Evolutionary conservation across 2,329 filamentous ascomycete species (phyloP).

Genomic region (Colletotrichum abscissum): DNA sequence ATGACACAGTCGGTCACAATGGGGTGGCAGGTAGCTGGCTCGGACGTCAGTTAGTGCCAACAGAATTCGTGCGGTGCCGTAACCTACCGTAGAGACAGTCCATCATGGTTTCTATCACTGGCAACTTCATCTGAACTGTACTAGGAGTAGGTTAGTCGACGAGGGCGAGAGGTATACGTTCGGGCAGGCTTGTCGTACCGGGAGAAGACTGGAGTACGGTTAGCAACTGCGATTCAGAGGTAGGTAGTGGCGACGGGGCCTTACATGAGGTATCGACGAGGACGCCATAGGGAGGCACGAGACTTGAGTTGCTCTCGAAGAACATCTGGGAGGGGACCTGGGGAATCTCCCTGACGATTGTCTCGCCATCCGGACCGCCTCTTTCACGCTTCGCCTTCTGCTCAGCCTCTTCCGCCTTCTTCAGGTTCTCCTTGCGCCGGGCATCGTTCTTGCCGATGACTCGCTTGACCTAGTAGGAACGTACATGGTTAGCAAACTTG

Average conservation of each 20-base stretch:
- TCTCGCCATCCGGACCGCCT: constrained; percentile 63
- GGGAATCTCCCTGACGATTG: constrained; percentile 69
- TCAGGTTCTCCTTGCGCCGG: constrained; percentile 83
- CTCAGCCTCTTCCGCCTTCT: constrained; percentile 67
- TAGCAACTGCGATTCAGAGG: background rate
- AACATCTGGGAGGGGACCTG: constrained; percentile 87
- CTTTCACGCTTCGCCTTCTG: constrained; percentile 68
- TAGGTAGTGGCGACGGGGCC: background rate
- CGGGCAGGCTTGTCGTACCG: background rate
- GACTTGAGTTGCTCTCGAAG: constrained; percentile 88
- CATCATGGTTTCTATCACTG: constrained; percentile 90
- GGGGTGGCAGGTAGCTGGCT: constrained; percentile 81
- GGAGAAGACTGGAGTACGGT: background rate
- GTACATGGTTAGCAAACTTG: constrained; percentile 13
- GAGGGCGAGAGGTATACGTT: background rate
- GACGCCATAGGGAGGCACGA: constrained; percentile 84
- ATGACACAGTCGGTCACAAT: constrained; percentile 77
- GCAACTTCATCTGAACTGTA: constrained; percentile 90
- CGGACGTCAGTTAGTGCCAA: background rate
- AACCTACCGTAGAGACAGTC: constrained; percentile 77
- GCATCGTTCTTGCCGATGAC: constrained; percentile 85
- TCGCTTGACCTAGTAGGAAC: constrained; percentile 72
- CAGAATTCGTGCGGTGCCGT: background rate
- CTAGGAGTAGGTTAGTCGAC: background rate
- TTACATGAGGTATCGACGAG: constrained; percentile 75